Conservation (phyloP, 805 yeast species). For the Saturnispora bothae region DNA sequence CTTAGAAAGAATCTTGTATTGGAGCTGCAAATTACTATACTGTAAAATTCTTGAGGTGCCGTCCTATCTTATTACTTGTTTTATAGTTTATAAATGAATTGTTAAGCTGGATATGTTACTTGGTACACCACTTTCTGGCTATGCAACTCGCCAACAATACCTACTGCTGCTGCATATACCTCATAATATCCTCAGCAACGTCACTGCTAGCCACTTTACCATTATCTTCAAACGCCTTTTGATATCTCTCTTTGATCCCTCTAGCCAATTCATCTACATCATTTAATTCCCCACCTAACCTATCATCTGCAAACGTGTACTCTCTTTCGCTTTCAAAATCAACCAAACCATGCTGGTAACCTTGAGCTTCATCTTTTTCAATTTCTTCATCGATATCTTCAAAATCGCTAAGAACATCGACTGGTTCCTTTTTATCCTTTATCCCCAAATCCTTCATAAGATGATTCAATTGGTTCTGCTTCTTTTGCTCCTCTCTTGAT, state of each 20-base stretch:
- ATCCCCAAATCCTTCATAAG: conserved; percentile 85
- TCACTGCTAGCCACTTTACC: conserved; percentile 52
- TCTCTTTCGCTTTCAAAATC: conserved; percentile 44
- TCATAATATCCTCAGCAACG: conserved; percentile 66
- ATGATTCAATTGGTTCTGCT: conserved; percentile 57
- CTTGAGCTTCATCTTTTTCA: conserved; percentile 38
- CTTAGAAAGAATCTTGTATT: too few species aligned
- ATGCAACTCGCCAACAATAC: too few species aligned
- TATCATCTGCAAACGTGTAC: conserved; percentile 57
- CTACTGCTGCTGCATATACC: conserved; percentile 42
- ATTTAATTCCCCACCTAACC: conserved; percentile 45
- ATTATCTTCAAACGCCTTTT: conserved; percentile 55
- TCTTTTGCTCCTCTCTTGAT: conserved; percentile 59
- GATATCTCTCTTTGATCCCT: conserved; percentile 57
- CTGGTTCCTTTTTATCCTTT: conserved; percentile 28
- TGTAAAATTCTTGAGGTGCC: too few species aligned
- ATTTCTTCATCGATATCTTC: conserved; percentile 30
- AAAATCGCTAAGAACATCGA: conserved; percentile 42
- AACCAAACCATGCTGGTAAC: conserved; percentile 34
- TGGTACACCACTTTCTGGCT: too few species aligned
- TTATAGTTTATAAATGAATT: too few species aligned
- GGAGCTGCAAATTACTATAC: too few species aligned
- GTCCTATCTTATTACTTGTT: too few species aligned
- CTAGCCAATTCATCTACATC: conserved; percentile 40
- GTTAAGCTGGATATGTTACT: too few species aligned